Evolutionary conservation across 2,329 filamentous ascomycete genomes (phyloP).

Genomic region (Ophiocordyceps unilateralis): DNA sequence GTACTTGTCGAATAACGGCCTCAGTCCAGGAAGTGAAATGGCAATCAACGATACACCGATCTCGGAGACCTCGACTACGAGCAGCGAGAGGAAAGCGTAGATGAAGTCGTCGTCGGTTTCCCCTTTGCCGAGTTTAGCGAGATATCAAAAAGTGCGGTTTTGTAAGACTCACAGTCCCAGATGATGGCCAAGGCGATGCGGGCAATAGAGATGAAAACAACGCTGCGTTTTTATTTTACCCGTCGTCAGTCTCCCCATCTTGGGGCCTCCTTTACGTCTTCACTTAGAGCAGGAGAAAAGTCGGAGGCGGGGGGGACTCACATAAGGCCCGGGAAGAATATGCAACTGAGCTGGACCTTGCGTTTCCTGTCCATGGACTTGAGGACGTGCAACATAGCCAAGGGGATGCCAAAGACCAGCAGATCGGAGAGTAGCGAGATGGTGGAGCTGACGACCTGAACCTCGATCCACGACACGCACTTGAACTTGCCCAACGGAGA

Average conservation of each 20-base stretch:
- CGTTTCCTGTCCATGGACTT: neutral
- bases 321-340: slow-evolving; percentile 1
- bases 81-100: slow-evolving; percentile 9
- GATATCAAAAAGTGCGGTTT: neutral
- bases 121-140: neutral
- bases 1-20: slow-evolving; percentile 24
- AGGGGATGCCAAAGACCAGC: slow-evolving; percentile 1
- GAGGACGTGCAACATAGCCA: slow-evolving; percentile 1
- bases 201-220: neutral
- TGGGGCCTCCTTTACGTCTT: no score
- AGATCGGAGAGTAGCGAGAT: slow-evolving; percentile 1
- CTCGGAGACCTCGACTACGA: slow-evolving; percentile 30
- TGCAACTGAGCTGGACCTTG: slow-evolving; percentile 1
- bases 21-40: slow-evolving; percentile 30
- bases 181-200: neutral
- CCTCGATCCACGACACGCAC: neutral
- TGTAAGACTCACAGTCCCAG: neutral
- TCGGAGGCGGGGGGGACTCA: no score
- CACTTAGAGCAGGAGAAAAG: no score
- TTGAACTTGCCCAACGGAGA: no score
- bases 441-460: neutral
- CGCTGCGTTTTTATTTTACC: neutral
- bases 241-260: neutral
- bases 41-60: slow-evolving; percentile 31
- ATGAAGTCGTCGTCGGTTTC: neutral